Percentiles rank a stretch among this genome's conserved stretches.
Evolutionary conservation across 2,329 filamentous ascomycete species (phyloP).

Genomic region (Colletotrichum caudatum): DNA sequence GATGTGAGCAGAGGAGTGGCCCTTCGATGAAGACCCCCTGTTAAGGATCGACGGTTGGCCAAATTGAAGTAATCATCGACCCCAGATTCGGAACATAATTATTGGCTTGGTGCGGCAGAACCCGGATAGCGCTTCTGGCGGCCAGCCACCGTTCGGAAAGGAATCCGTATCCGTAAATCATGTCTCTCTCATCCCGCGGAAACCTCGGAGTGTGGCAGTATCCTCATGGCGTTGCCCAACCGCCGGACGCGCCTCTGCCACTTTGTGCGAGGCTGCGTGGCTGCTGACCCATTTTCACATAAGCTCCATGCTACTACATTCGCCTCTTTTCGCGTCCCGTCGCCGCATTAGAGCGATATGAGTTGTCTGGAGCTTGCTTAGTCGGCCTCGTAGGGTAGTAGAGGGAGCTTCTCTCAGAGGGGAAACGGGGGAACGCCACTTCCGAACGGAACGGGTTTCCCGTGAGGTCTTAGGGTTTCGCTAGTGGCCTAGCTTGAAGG

Average conservation of each 20-base stretch:
- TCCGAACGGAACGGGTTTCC: neutral
- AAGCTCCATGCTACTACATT: neutral
- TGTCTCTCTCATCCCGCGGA: neutral
- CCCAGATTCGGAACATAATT: conserved; percentile 17
- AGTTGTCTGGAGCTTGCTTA: neutral
- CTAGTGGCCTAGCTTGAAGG: conserved; percentile 1
- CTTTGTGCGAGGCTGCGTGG: neutral
- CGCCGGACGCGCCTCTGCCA: neutral
- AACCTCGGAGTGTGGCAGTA: neutral
- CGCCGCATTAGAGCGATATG: neutral
- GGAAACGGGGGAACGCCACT: neutral
- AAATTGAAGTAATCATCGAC: conserved; percentile 20
- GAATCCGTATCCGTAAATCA: neutral
- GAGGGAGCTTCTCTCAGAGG: neutral
- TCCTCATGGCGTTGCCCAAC: neutral
- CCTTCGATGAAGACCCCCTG: conserved; percentile 7
- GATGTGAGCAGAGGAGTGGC: neutral
- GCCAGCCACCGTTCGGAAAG: conserved; percentile 9
- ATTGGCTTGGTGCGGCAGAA: conserved; percentile 17
- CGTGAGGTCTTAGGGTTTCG: neutral
- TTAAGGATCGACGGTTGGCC: conserved; percentile 22
- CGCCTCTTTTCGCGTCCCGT: neutral
- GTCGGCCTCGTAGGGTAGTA: neutral
- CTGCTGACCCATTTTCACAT: neutral
- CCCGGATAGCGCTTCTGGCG: conserved; percentile 16